A percentile compares a stretch with the other conserved stretches of the same genome.
These are phyloP conservation scores for Leptomonas seymouri DNA, from an alignment of 208 protist genomes.

Conservation along the genomic window DNA sequence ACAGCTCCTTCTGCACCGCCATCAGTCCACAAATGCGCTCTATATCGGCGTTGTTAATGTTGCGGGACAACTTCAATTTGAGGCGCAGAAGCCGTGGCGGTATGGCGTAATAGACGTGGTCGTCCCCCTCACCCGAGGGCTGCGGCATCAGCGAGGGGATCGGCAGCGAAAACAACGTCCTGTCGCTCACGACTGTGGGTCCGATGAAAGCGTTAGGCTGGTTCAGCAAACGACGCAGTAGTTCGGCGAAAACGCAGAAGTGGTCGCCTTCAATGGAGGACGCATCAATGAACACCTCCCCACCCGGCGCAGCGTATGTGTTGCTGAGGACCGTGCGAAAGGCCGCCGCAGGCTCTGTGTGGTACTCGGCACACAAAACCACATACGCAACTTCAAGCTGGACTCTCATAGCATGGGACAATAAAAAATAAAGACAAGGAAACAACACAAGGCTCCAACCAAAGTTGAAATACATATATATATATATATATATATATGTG, in stretches of 20 bases:
- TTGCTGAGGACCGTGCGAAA: constrained; percentile 20
- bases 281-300: constrained; percentile 38
- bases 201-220: constrained; percentile 12
- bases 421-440: constrained; percentile 20
- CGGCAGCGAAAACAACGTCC: background rate
- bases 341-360: constrained; percentile 8
- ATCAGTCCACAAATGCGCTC: constrained; percentile 26
- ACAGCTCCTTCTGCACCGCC: constrained; percentile 18
- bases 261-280: constrained; percentile 29
- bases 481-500: too few relatives aligned
- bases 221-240: constrained; percentile 24
- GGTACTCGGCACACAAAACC: constrained; percentile 29
- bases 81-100: constrained; percentile 30
- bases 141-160: background rate
- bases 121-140: background rate
- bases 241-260: constrained; percentile 35
- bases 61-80: constrained; percentile 30
- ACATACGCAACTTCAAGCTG: constrained; percentile 26
- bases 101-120: constrained; percentile 19
- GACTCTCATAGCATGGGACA: constrained; percentile 26
- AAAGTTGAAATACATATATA: background rate
- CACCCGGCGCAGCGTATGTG: constrained; percentile 19
- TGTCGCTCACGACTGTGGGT: constrained; percentile 5
- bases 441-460: constrained; percentile 3
- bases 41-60: constrained; percentile 30